Percentiles rank a stretch among this genome's conserved stretches.
Evolutionary conservation across 345 rosid genomes (phyloP).

Genomic region (Alliaria petiolata): DNA sequence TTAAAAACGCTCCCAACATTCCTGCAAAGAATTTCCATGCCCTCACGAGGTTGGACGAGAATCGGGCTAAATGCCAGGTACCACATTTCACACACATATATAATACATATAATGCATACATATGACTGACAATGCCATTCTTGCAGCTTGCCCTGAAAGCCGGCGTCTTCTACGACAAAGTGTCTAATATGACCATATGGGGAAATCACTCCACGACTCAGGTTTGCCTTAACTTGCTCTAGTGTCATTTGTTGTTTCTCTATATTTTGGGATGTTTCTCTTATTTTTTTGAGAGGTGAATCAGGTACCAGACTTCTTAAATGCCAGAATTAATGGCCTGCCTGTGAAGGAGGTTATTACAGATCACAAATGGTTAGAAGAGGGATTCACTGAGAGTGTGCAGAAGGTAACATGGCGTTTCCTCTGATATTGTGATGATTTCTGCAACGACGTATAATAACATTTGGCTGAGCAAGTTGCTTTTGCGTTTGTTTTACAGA

Average conservation of each 20-base stretch:
- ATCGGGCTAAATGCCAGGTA: constrained; percentile 98
- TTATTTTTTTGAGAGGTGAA: background rate
- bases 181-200: constrained; percentile 95
- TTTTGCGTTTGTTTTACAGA: constrained; percentile 42
- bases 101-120: background rate
- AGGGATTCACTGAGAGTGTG: constrained; percentile 86
- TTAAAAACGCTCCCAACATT: constrained; percentile 93
- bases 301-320: constrained; percentile 96
- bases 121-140: background rate
- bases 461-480: background rate
- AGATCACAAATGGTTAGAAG: constrained; percentile 93
- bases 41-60: constrained; percentile 90
- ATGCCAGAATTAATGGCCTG: constrained; percentile 73
- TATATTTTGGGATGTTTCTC: constrained; percentile 2
- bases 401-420: constrained; percentile 57
- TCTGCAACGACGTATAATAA: background rate
- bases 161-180: constrained; percentile 92
- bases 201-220: constrained; percentile 99
- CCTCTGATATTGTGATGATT: background rate
- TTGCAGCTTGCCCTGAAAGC: constrained; percentile 94
- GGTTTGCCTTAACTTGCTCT: constrained; percentile 37
- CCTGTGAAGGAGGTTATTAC: constrained; percentile 93
- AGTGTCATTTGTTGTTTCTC: background rate
- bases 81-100: background rate
- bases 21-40: constrained; percentile 98